These are phyloP conservation scores for Trichoderma sp. DNA, from an alignment of 2,329 filamentous ascomycete genomes.

Conservation along the genomic window DNA sequence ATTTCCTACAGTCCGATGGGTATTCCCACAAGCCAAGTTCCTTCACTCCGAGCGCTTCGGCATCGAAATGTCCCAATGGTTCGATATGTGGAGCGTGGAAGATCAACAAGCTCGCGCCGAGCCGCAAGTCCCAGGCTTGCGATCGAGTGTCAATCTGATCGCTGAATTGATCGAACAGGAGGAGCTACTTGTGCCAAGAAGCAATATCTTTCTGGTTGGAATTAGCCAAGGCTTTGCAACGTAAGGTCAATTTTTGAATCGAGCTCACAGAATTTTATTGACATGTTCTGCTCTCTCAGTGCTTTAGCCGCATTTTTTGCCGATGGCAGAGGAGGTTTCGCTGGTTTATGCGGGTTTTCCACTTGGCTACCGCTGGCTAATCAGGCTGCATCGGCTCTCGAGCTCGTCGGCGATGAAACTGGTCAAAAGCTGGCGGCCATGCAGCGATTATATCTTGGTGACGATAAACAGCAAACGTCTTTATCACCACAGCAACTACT, in stretches of 20 bases:
- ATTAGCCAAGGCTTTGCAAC: conserved; percentile 12
- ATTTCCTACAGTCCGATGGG: background rate
- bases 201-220: background rate
- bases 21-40: background rate
- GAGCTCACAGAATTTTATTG: background rate
- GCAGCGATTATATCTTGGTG: background rate
- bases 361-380: background rate
- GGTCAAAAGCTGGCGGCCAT: background rate
- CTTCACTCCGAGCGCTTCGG: background rate
- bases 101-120: background rate
- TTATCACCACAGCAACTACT: background rate
- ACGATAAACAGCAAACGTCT: background rate
- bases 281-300: background rate
- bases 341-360: background rate
- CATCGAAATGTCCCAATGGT: conserved; percentile 7
- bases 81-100: conserved; percentile 6
- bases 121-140: background rate
- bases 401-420: background rate
- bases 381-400: background rate
- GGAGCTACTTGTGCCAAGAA: background rate
- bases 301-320: background rate
- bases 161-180: background rate
- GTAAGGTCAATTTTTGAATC: background rate
- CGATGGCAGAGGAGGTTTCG: background rate
- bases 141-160: background rate